Base-by-base conservation (phyloP, 345 rosid genomes). In the Linum tenue region DNA sequence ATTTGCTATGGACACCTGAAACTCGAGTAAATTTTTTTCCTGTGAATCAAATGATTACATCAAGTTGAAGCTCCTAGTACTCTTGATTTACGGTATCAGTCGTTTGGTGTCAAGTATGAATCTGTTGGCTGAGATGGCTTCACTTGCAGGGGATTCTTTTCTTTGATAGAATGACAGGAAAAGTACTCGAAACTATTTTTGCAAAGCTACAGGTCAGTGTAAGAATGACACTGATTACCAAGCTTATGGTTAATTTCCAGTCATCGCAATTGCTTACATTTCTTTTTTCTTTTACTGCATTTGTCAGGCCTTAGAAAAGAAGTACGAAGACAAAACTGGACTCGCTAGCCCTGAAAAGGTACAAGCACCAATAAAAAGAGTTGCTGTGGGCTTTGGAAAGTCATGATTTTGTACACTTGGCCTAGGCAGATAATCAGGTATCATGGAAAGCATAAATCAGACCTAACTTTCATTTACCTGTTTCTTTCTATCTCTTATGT, bases 341-440 rank as follows among this genome's bases (percentile, higher is more conserved):
- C 67, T 76, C 51, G 81, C 87, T 65, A 83, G 87, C 65, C 97
- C 98, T 69, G 98, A 92, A 79, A 81, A 37, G 78, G 73, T 84
- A 72, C 87, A 85, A 69, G 73, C 80, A 64, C 83, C 73, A 72
- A 68, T 69, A 63, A 81, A 57, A 76, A 83, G 82, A 80, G 86
- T 74, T 68, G 86, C 85, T 64, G 84, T 73, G 66, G 98, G 98
- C 72, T 92, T 92, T 85, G 96, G 98, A 59, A 90, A 81, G 71
- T 76, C 81, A 62, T 79, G 77, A 82, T 64, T 63, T 38, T 67
- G 62, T 39, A 57, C 37, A 56, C 16, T 70, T 39, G 44, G 64
- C 78, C 74, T 42, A 35, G 60, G 70, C 65, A 44, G 44, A 63
- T 64, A 35, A 63, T 56, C 42, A 22, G 59, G 58, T 67, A 39